Base-by-base conservation (phyloP, 2,329 filamentous ascomycete species). In the Nigrospora oryzae region DNA sequence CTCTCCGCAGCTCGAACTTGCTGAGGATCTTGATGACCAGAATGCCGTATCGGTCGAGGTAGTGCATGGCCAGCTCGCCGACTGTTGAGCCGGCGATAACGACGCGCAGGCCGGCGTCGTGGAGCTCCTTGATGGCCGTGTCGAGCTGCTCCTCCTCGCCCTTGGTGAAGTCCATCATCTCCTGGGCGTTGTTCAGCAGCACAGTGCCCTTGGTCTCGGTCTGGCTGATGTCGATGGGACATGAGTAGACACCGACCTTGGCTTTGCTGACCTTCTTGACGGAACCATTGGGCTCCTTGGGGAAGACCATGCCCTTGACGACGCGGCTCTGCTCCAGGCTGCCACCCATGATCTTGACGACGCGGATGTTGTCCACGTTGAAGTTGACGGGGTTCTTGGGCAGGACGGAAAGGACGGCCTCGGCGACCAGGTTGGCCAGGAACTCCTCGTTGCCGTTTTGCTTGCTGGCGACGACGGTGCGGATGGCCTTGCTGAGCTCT, bases 301-400 rank as follows among this genome's bases (percentile, higher is more conserved):
- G 84, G 63, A 98, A 97, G 43, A 98, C 94, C 93, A 98, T 98
- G 54, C 93, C 93, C 75, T 87, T 94, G 49, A 98, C 85, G 13
- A 98, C 91, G 54, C 81, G 83, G 65, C 89, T 95, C 72, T 98
- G 90, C 60, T 94, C 88, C 61, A 98, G 73, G 63, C 86, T 89
- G 53, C 93, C 91, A 57, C 93, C 93, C 91, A 98, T 97, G 60
- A 98, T 98, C 79, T 98, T 98, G 58, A 98, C 94, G 47, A 98
- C 94, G 49, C 93, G 87, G 58, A 98, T 84, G 67, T 98, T 98
- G 74, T 98, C 93, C 53, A 98, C 89, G 68, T 96, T 98, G 79
- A 98, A 98, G 71, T 94, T 90, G 63, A 77, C 70, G 17, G 93
- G 86, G 70, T 96, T 95, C 75, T 96, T 96, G 54, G 94, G 93